Percentiles rank a stretch among this genome's conserved stretches.
Conservation (phyloP, 495 filamentous ascomycete genomes). For the Penicillium herquei region DNA sequence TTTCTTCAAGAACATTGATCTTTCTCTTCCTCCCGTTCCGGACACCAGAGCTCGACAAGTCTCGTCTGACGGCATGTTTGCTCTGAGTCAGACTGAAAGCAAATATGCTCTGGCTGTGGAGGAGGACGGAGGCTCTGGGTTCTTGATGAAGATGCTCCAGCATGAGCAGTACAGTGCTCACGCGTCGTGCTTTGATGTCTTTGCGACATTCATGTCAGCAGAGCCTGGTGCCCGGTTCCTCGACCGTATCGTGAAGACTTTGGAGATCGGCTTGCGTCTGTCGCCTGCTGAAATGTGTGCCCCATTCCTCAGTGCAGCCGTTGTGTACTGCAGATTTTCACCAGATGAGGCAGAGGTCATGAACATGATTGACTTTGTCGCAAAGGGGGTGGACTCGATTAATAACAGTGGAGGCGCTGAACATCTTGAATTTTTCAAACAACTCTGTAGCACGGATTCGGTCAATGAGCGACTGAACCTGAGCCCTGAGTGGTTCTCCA, state of each 20-base stretch:
- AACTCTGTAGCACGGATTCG: constrained; percentile 30
- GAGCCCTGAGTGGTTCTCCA: constrained; percentile 35
- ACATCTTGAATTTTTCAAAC: constrained; percentile 58
- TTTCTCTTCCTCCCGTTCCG: constrained; percentile 29
- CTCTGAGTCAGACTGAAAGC: constrained; percentile 41
- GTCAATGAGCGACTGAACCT: constrained; percentile 39
- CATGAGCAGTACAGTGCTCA: constrained; percentile 26
- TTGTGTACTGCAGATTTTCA: constrained; percentile 47
- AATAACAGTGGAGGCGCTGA: constrained; percentile 55
- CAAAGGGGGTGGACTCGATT: constrained; percentile 56
- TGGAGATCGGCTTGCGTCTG: constrained; percentile 53
- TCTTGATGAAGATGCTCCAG: constrained; percentile 47
- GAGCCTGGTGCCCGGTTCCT: constrained; percentile 45
- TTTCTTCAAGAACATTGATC: constrained; percentile 42
- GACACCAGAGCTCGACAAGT: constrained; percentile 27
- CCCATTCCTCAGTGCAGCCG: constrained; percentile 52
- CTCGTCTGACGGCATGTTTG: constrained; percentile 27
- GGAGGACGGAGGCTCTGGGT: constrained; percentile 29
- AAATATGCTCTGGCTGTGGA: constrained; percentile 33
- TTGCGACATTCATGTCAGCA: constrained; percentile 42
- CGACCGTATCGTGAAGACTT: constrained; percentile 40
- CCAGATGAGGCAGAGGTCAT: constrained; percentile 36
- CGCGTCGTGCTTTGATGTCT: constrained; percentile 32
- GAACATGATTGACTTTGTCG: constrained; percentile 49
- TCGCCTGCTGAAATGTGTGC: constrained; percentile 55